Conservation (phyloP, 139 green algal species). For the Marvania coccoides region DNA sequence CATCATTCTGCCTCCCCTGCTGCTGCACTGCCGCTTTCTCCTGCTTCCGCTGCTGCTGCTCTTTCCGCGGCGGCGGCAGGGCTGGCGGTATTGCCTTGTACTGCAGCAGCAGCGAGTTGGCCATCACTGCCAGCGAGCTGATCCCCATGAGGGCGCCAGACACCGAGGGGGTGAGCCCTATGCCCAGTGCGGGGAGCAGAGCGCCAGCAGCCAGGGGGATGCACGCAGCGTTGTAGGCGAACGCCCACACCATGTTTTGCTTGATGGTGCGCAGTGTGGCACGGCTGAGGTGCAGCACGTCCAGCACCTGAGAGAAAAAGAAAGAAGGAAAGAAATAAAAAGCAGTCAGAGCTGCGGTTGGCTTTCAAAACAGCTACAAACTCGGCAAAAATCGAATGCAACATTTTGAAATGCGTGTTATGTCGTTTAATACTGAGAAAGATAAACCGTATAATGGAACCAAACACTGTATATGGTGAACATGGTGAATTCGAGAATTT, state of each 20-base stretch:
- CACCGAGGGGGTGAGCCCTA: conserved; percentile 48
- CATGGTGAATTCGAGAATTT: too few relatives aligned
- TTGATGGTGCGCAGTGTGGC: conserved; percentile 77
- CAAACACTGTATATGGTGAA: too few relatives aligned
- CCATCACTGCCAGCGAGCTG: conserved; percentile 73
- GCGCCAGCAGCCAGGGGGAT: conserved; percentile 63
- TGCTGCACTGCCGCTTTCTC: background rate
- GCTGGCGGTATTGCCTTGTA: conserved; percentile 10
- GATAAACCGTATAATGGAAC: too few relatives aligned
- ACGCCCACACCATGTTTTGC: conserved; percentile 85
- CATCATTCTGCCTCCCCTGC: background rate
- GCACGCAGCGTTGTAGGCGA: conserved; percentile 76
- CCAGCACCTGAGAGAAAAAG: conserved; percentile 59
- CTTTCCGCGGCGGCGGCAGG: conserved; percentile 9
- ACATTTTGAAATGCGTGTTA: too few relatives aligned
- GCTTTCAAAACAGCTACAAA: too few relatives aligned
- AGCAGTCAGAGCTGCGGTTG: too few relatives aligned
- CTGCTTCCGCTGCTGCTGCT: background rate
- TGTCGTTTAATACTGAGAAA: too few relatives aligned
- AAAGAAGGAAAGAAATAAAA: too few relatives aligned
- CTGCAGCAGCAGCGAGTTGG: conserved; percentile 80
- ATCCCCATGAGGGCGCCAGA: conserved; percentile 73
- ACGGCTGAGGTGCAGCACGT: conserved; percentile 63
- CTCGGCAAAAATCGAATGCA: too few relatives aligned
- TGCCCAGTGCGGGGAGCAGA: conserved; percentile 34